Evolutionary conservation across 192 early-diverging fungal genomes (phyloP).

Genomic region (Haplosporangium gracile): DNA sequence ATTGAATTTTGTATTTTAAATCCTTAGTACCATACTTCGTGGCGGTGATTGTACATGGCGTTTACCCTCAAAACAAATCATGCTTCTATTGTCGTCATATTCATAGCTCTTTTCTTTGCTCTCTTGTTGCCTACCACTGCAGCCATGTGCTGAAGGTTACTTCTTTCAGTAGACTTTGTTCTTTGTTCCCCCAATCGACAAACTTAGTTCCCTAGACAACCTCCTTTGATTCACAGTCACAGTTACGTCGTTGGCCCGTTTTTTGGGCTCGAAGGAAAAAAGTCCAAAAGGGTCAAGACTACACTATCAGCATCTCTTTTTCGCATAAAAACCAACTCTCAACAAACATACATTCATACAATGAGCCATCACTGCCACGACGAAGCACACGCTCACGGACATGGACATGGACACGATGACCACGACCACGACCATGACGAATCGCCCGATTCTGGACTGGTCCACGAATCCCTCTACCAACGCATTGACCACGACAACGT

Average conservation of each 20-base stretch:
- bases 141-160: no score
- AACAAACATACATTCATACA: background rate
- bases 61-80: no score
- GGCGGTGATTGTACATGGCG: no score
- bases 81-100: no score
- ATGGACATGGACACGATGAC: constrained; percentile 67
- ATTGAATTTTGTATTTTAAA: no score
- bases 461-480: constrained; percentile 77
- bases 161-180: background rate
- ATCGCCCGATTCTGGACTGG: constrained; percentile 72
- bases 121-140: no score
- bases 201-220: background rate
- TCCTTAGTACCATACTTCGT: no score
- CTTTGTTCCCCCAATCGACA: background rate
- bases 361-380: constrained; percentile 64
- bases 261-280: no score
- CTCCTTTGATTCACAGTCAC: background rate
- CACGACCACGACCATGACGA: constrained; percentile 85
- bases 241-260: no score
- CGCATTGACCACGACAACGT: constrained; percentile 86
- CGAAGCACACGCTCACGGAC: constrained; percentile 68
- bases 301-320: background rate
- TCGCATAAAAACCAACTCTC: background rate
- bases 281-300: background rate
- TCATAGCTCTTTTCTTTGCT: no score